Percentiles rank a stretch among this genome's conserved stretches.
Evolutionary conservation across 2,329 filamentous ascomycete genomes (phyloP).

Genomic region (Sphaceloma murrayae): DNA sequence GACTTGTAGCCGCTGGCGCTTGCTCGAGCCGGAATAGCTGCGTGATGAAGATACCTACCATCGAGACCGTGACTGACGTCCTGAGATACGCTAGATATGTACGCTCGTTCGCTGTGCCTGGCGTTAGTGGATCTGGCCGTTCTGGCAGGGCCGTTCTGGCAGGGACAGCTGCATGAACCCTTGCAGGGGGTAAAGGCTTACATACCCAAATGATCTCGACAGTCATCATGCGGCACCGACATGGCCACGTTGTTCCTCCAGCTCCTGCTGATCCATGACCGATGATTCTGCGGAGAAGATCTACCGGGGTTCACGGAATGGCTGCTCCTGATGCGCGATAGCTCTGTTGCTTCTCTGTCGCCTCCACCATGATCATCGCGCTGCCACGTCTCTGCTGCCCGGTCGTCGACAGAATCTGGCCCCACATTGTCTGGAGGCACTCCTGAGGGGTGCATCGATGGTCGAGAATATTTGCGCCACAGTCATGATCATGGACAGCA

Average conservation of each 20-base stretch:
- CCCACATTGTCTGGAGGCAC: conserved; percentile 18
- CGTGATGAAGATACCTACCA: conserved; percentile 55
- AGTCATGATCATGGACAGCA: background rate
- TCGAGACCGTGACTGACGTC: conserved; percentile 59
- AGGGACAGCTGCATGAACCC: conserved; percentile 5
- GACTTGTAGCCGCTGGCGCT: conserved; percentile 32
- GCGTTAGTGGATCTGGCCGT: no score
- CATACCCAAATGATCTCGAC: conserved; percentile 50
- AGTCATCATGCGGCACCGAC: conserved; percentile 41
- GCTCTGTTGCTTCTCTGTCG: conserved; percentile 29
- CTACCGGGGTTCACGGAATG: conserved; percentile 6
- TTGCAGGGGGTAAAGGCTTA: background rate
- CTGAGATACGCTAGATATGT: conserved; percentile 66
- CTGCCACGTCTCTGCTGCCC: conserved; percentile 18
- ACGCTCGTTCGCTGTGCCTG: conserved; percentile 61
- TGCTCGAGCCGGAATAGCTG: conserved; percentile 58
- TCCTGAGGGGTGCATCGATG: conserved; percentile 11
- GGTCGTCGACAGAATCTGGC: conserved; percentile 20
- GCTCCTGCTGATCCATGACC: conserved; percentile 30
- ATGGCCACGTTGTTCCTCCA: conserved; percentile 44
- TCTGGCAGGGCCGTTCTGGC: no score
- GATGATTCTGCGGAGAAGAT: background rate
- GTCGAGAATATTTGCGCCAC: background rate
- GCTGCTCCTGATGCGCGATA: conserved; percentile 20
- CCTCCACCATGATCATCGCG: conserved; percentile 15